Base-by-base conservation (phyloP, 306 rosid species). In the Lotus japonicus region DNA sequence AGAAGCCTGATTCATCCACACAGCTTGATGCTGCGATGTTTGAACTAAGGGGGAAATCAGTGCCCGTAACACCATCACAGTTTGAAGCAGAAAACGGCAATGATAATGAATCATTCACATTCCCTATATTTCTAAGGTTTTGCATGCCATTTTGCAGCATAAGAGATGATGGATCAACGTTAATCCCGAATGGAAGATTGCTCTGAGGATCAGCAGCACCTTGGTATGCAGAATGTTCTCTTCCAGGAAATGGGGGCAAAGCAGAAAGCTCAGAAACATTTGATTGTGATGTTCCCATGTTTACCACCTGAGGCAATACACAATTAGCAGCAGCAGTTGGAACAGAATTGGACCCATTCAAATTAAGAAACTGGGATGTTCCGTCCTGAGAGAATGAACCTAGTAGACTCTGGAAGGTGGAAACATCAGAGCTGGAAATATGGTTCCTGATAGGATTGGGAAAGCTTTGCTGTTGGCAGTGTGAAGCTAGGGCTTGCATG, bases 181-280 rank as follows among this genome's bases (percentile, higher is more conserved):
- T 88, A 67, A 88, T 87, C 64, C 95, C 97, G 64, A 91, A 91
- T 58, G 86, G 64, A 72, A 88, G 92, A 84, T 86, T 85, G 77
- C 85, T 80, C 56, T 86, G 92, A 17, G 92, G 91, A 82, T 88
- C 97, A 17, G 80, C 46, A 58, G 88, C 89, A 73, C 79, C 90
- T 76, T 84, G 92, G 75, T 88, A 88, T 53, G 85, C 75, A 14
- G 90, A 64, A 84, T 84, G 89, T 62, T 86, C 97, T 77, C 95
- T 81, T 52, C 95, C 95, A 28, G 95, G 91, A 88, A 91, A 88
- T 17, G 97, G 95, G 18, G 97, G 95, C 74, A 91, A 77, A 9
- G 82, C 83, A 70, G 87, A 56, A 62, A 58, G 79, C 70, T 83
- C 73, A 67, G 88, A 48, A 81, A 83, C 72, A 77, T 38, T 66